Base-by-base conservation (phyloP, 805 yeast species). In the Ogataea haglerorum region DNA sequence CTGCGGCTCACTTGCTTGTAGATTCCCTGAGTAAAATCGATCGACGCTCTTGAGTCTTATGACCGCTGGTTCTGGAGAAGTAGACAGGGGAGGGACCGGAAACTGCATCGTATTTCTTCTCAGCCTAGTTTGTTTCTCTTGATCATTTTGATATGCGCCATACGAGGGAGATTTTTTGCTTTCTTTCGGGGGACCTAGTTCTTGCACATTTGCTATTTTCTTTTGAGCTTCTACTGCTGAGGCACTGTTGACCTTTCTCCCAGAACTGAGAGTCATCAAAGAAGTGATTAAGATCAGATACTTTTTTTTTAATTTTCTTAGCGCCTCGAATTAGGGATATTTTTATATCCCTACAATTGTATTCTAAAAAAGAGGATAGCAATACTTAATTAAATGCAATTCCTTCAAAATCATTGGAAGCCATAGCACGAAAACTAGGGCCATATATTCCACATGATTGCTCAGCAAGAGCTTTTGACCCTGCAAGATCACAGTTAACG, bases 71-170 rank as follows among this genome's bases (percentile, higher is more conserved):
- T 37, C 44, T 5, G 38, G 34, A 4, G 36, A 25, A 6, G 36
- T 3, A 8, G 26, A 16, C 15, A 30, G 18, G 2, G 17, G 34
- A 4, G 21, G 12, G 15, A 49, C 29, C 5, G 51, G 51, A 15
- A 49, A 47, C n/a, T 42, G 48, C 45, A 49, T 24, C 5, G 51
- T 49, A 34, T 30, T 45, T 33, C 53, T 40, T 38, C 51, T 37
- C n/a, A 36, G 7, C 19, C 10, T 29, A 5, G 7, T 15, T 2
- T 18, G 14, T 31, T 35, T 3, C 14, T 27, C 2, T 15, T 19
- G 10, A 7, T 19, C 21, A 19, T 19, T 9, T 19, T 19, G 21
- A 19, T 19, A 19, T 19, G 9, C 21, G 21, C 21, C 21, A 19
- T 6, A 19, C 21, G 2, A 9, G 21, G 8, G 21, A 19, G 8